Evolutionary conservation across 164 flowering plant species (phyloP).

Genomic region (Nymphaea thermarum): DNA sequence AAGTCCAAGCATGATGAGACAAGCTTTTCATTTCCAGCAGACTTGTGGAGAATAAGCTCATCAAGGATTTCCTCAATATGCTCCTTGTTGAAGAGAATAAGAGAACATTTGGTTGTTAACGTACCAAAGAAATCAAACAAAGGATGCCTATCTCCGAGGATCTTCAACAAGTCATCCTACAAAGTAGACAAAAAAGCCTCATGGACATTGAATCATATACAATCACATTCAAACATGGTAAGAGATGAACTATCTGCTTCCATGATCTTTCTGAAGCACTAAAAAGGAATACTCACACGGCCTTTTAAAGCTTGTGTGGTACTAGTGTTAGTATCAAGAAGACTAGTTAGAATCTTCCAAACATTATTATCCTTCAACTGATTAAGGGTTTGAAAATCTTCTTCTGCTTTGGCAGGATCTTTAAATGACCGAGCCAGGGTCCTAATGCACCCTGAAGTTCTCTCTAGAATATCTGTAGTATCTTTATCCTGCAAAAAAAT

Average conservation of each 20-base stretch:
- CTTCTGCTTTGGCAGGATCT: slow-evolving; percentile 80
- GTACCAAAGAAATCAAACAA: slow-evolving; percentile 67
- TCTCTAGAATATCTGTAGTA: slow-evolving; percentile 63
- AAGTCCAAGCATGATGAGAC: slow-evolving; percentile 60
- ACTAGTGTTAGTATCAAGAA: slow-evolving; percentile 61
- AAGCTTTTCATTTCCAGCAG: slow-evolving; percentile 36
- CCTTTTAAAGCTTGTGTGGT: slow-evolving; percentile 35
- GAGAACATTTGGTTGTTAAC: slow-evolving; percentile 74
- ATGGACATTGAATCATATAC: not conserved
- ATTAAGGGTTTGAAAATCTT: slow-evolving; percentile 68
- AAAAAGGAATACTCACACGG: slow-evolving; percentile 30
- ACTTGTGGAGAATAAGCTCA: slow-evolving; percentile 43
- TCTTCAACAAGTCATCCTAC: slow-evolving; percentile 83
- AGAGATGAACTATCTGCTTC: no score
- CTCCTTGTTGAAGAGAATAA: slow-evolving; percentile 83
- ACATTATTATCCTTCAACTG: slow-evolving; percentile 81
- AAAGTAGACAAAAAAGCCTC: not conserved
- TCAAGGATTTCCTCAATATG: slow-evolving; percentile 59
- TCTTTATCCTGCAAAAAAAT: slow-evolving; percentile 55
- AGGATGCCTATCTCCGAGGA: slow-evolving; percentile 73
- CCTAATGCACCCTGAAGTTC: slow-evolving; percentile 50
- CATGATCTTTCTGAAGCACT: not conserved
- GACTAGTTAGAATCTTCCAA: slow-evolving; percentile 63
- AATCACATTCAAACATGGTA: not conserved
- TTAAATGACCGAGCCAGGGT: slow-evolving; percentile 75